Base-by-base conservation (phyloP, 345 rosid genomes). In the Populus euphratica region DNA sequence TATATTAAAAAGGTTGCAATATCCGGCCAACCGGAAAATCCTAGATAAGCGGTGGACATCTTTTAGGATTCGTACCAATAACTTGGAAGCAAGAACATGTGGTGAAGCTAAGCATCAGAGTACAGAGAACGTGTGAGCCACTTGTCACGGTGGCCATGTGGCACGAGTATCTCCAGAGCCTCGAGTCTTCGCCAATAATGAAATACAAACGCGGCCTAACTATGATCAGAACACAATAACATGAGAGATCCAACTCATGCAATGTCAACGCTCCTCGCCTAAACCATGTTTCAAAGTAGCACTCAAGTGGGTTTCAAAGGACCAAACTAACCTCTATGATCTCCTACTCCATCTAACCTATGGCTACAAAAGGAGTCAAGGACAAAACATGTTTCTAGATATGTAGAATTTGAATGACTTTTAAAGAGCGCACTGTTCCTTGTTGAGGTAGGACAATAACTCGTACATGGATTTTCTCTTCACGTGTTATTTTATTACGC, bases 231-330 rank as follows among this genome's bases (percentile, higher is more conserved):
- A 44, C 62, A 27, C 23, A n/a, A 6, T 33, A 39, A 10, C 13
- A 64, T 23, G 39, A 43, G 66, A 76, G 71, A 75, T 66, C 75
- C 20, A 59, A 27, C 54, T 20, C 35, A 39, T 36, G n/a, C 4
- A 62, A 77, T 69, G 84, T 81, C 81, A 81, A 81, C 78, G 11
- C 61, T n/a, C 14, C 39, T 44, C 73, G 25, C 14, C 76, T 17
- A 73, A 59, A 31, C 29, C 16, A 36, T 59, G 27, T 25, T 81
- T 67, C 75, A 66, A 61, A 8, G 27, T 25, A 59, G 70, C 71
- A 68, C 77, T 73, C 77, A 27, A 72, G 39, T 1, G 13, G 64
- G 25, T 25, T 5, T 39, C 6, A n/a, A 77, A 73, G 29, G 74
- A 77, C 81, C 69, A 68, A 50, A 38, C 73, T 81, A 23, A 33